These are phyloP conservation scores for Colletotrichum sp. DNA, from an alignment of 2,329 filamentous ascomycete genomes.

Conservation along the genomic window DNA sequence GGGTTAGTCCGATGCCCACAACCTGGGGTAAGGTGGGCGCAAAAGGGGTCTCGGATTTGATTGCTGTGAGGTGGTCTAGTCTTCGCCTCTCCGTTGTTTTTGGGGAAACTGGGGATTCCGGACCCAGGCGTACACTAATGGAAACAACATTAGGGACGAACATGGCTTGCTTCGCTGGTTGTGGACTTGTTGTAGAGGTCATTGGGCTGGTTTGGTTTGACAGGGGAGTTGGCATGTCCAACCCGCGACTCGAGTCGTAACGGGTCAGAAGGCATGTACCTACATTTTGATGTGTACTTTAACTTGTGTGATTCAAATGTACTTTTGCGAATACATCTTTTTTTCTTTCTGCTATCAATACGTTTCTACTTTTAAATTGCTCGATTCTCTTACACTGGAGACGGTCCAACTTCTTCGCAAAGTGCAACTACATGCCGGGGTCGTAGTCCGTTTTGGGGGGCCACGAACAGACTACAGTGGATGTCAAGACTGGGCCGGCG, in stretches of 20 bases:
- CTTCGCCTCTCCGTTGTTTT: background rate
- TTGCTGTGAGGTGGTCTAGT: background rate
- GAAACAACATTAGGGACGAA: constrained; percentile 6
- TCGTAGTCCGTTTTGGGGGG: background rate
- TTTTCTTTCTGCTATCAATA: background rate
- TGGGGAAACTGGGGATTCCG: background rate
- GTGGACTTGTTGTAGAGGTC: background rate
- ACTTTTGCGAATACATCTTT: background rate
- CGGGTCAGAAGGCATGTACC: background rate
- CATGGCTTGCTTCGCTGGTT: background rate
- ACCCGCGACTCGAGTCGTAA: background rate
- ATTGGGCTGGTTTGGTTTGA: background rate
- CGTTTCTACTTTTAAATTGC: background rate
- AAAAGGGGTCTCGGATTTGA: constrained; percentile 12
- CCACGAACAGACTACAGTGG: background rate
- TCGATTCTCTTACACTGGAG: background rate
- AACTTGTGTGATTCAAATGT: background rate
- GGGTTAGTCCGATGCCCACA: background rate
- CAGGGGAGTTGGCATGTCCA: background rate
- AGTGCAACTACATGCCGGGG: background rate
- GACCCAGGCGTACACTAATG: background rate
- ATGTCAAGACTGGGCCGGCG: constrained; percentile 4
- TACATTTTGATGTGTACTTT: background rate
- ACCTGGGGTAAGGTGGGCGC: constrained; percentile 17
- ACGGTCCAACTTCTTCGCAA: background rate